Conservation (phyloP, 257 asterid species). For the Lantana camara region DNA sequence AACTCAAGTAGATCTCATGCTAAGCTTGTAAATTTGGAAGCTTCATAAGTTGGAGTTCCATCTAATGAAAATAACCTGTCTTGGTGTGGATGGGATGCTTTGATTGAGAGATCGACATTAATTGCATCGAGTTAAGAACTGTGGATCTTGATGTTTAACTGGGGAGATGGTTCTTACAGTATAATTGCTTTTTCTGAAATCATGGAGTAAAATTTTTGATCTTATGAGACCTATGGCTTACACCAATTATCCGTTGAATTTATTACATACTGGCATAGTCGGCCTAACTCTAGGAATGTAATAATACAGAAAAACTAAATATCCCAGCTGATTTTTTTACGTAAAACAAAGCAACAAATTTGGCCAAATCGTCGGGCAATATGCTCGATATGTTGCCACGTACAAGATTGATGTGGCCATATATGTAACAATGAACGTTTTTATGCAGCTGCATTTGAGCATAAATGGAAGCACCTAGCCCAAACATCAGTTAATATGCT, state of each 20-base stretch:
- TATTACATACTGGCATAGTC: neutral
- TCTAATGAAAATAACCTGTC: neutral
- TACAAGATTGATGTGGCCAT: too few relatives aligned
- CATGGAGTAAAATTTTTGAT: neutral
- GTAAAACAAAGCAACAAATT: neutral
- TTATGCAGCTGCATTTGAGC: too few relatives aligned
- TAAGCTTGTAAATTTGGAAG: constrained; percentile 1
- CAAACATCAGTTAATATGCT: too few relatives aligned
- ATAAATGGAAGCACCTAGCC: too few relatives aligned
- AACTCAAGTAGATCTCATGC: neutral
- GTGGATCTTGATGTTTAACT: neutral
- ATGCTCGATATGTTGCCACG: neutral
- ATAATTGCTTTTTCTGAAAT: neutral
- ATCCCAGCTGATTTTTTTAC: neutral
- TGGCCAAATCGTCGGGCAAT: neutral
- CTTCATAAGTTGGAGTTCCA: neutral
- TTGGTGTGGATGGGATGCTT: constrained; percentile 6
- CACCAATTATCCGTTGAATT: neutral
- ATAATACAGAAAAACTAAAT: too few relatives aligned
- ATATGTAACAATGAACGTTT: too few relatives aligned
- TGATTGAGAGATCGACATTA: constrained; percentile 6
- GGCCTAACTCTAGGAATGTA: neutral
- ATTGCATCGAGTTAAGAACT: constrained; percentile 4
- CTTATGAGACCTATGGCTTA: neutral
- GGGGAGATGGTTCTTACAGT: neutral